Evolutionary conservation across 2,329 filamentous ascomycete genomes (phyloP), one percentile per base, ranked within the genome.

Genomic region (Neopestalotiopsis clavispora): DNA sequence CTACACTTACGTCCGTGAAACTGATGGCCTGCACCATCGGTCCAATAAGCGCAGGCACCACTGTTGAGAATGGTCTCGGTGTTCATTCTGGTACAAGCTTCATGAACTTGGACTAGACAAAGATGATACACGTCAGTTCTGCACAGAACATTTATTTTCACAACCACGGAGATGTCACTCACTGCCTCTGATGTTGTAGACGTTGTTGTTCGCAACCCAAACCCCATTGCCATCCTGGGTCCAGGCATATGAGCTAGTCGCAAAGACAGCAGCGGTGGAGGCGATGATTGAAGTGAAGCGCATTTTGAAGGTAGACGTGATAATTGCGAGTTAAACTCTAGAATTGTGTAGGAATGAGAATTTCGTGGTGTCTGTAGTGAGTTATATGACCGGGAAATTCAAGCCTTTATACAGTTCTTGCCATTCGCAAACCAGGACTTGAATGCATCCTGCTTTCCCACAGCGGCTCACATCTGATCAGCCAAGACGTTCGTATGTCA

Each of bases 181-280:
- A 67, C 65, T 59, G 1, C 38, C 65, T 4, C 65, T n/a, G 49
- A 42, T 59, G 34, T 52, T 60, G 56, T 60, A 67, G 45, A 45
- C 38, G 30, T 23, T 60, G 65, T 67, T 38, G 56, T 67, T 67
- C n/a, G 65, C 65, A 23, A 67, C 65, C 65, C 65, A 67, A n/a
- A 20, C 17, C 1, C 65, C 65, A 4, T 60, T 14, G 12, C 3
- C n/a, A 58, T 20, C 49, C 23, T 67, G 34, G 17, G 65, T 20
- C 65, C 56, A 67, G 23, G 56, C 65, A 34, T 12, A 42, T 4
- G 65, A 23, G 65, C 65, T 34, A 52, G 7, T 32, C 1, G 65
- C 65, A 12, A 67, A 42, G 56, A 52, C 17, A 3, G 59, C 52
- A n/a, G 65, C 65, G n/a, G 65, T 58, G 65, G 65, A 6, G 52